phyloP scores from a whole-genome alignment of 768 basidiomycete species.

The Rhizopogon rudus region DNA sequence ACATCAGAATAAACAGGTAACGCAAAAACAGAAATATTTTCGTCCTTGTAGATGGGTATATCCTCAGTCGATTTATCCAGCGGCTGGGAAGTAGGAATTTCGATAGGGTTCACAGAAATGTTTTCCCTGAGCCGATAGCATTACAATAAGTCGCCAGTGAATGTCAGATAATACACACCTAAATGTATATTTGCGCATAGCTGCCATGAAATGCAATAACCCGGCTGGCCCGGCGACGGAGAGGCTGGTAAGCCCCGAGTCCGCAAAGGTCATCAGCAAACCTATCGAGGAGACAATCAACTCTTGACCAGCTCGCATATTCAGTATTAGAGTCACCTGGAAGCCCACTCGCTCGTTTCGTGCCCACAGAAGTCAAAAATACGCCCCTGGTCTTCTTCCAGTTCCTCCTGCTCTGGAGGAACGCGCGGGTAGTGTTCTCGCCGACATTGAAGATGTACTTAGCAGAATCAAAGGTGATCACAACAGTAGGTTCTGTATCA shows the following conservation, averaged over 20 bases:
- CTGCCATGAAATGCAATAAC: constrained; percentile 62
- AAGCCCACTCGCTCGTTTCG: constrained; percentile 64
- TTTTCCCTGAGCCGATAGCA: constrained; percentile 36
- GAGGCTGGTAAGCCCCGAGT: constrained; percentile 54
- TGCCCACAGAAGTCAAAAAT: constrained; percentile 65
- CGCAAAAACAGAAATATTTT: constrained; percentile 58
- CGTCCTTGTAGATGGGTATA: constrained; percentile 52
- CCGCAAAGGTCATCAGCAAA: constrained; percentile 75
- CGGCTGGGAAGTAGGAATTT: constrained; percentile 30
- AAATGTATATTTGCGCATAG: constrained; percentile 61
- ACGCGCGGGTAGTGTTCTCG: constrained; percentile 74
- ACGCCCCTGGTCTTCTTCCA: constrained; percentile 65
- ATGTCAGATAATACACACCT: constrained; percentile 40
- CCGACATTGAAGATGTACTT: constrained; percentile 89
- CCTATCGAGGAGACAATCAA: constrained; percentile 35
- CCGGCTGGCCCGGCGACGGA: constrained; percentile 71
- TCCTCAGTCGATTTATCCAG: constrained; percentile 22
- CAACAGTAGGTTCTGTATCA: constrained; percentile 79
- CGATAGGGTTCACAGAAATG: constrained; percentile 40
- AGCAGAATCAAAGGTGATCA: constrained; percentile 69
- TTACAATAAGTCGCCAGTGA: not conserved
- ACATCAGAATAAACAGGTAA: constrained; percentile 37
- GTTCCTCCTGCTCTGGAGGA: constrained; percentile 59
- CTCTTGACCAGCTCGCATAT: not conserved
- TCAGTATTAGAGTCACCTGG: constrained; percentile 46